Conservation (phyloP, 2,329 filamentous ascomycete genomes). For the Pseudogymnoascus sp. region DNA sequence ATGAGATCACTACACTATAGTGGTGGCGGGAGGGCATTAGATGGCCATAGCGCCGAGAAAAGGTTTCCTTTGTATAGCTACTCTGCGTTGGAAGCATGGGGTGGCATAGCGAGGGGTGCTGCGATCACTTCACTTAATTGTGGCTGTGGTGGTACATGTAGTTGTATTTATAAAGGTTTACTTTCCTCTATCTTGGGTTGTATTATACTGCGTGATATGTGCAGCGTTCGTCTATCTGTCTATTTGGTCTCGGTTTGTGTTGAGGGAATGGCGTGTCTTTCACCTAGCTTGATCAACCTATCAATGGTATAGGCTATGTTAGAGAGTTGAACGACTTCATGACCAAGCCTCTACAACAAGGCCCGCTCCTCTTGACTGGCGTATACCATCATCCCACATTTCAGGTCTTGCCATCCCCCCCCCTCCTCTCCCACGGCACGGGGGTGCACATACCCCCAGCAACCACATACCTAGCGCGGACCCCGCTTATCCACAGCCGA, state of each 20-base stretch:
- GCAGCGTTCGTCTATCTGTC: neutral
- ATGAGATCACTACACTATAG: neutral
- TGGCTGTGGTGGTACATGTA: neutral
- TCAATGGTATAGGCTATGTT: too few relatives aligned
- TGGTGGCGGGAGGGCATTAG: neutral
- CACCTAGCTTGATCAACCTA: too few relatives aligned
- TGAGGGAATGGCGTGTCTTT: neutral
- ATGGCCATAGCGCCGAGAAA: neutral
- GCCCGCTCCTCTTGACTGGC: too few relatives aligned
- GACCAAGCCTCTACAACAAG: too few relatives aligned
- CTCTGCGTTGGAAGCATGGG: neutral
- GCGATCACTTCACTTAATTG: neutral
- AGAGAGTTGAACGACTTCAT: too few relatives aligned
- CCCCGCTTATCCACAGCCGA: too few relatives aligned
- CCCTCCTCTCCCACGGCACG: too few relatives aligned
- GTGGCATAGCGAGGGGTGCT: neutral
- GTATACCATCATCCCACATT: too few relatives aligned
- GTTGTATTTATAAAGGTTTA: constrained; percentile 2
- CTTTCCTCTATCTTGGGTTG: neutral
- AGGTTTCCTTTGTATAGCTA: neutral
- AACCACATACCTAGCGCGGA: too few relatives aligned
- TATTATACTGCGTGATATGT: neutral
- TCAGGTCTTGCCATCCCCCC: too few relatives aligned
- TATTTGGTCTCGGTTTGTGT: neutral
- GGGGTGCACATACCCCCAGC: too few relatives aligned